Conservation (phyloP, 176 grass and related monocot genomes). For the Cenchrus fungigraminus region DNA sequence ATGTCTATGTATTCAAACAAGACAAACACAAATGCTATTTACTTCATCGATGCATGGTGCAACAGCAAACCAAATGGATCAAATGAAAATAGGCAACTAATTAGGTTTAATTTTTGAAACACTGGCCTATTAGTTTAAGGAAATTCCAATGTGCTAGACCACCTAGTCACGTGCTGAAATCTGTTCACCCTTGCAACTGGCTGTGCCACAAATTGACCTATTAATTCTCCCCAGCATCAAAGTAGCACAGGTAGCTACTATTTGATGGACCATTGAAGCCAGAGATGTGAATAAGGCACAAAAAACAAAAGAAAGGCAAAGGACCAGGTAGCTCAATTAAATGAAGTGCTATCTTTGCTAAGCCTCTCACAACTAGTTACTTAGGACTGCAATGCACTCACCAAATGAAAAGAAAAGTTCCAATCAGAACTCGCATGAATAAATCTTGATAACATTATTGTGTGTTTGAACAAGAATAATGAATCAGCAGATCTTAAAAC, state of each 20-base stretch:
- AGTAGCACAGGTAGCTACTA: background rate
- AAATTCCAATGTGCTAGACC: background rate
- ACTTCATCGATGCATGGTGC: background rate
- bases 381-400: background rate
- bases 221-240: background rate
- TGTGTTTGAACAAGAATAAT: background rate
- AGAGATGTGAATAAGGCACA: background rate
- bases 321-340: background rate
- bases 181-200: background rate
- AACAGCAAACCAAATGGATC: background rate
- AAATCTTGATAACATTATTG: background rate
- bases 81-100: background rate
- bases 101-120: background rate
- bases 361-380: background rate
- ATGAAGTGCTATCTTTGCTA: background rate
- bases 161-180: background rate
- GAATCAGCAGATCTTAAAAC: background rate
- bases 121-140: background rate
- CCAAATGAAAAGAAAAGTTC: background rate
- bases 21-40: background rate
- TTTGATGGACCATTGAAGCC: background rate
- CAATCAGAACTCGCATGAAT: background rate
- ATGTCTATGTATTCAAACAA: background rate
- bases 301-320: background rate
- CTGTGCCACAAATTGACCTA: background rate